A percentile compares a stretch with the other conserved stretches of the same genome.
Evolutionary conservation across 2,329 filamentous ascomycete genomes (phyloP).

Genomic region (Fusarium robinianum): DNA sequence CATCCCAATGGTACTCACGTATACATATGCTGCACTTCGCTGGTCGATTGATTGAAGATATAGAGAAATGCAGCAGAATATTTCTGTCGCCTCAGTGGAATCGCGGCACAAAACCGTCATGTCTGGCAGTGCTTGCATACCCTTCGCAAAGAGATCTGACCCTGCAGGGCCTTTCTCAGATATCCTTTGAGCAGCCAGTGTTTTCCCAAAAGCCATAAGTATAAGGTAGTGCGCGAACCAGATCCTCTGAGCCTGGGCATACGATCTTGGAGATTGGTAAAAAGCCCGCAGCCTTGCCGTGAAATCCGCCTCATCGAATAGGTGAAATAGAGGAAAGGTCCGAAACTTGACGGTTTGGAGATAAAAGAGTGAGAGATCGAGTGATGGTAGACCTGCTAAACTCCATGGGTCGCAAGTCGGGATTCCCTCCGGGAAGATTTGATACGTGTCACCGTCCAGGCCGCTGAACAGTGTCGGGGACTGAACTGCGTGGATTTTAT

Average conservation of each 20-base stretch:
- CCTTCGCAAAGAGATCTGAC: constrained; percentile 8
- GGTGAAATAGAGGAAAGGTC: constrained; percentile 9
- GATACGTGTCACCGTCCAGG: constrained; percentile 9
- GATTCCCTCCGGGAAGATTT: constrained; percentile 1
- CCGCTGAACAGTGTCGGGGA: neutral
- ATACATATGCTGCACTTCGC: constrained; percentile 9
- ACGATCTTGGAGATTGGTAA: constrained; percentile 3
- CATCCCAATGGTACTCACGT: constrained; percentile 3
- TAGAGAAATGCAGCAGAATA: constrained; percentile 11
- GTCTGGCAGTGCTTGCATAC: constrained; percentile 9
- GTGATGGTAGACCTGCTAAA: constrained; percentile 3
- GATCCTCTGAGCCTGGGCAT: constrained; percentile 2
- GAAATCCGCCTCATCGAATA: constrained; percentile 12
- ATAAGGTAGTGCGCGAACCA: constrained; percentile 14
- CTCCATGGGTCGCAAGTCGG: neutral
- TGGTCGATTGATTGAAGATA: constrained; percentile 17
- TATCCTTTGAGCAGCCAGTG: neutral
- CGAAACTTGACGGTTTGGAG: constrained; percentile 12
- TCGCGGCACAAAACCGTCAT: constrained; percentile 10
- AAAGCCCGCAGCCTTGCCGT: neutral
- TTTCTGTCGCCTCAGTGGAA: constrained; percentile 12
- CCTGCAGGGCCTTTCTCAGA: constrained; percentile 9
- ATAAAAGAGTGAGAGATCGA: constrained; percentile 11
- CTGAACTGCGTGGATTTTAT: neutral
- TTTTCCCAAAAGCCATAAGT: constrained; percentile 16